Base-by-base conservation (phyloP, 148 eudicot species). In the Hydrangea macrophylla region DNA sequence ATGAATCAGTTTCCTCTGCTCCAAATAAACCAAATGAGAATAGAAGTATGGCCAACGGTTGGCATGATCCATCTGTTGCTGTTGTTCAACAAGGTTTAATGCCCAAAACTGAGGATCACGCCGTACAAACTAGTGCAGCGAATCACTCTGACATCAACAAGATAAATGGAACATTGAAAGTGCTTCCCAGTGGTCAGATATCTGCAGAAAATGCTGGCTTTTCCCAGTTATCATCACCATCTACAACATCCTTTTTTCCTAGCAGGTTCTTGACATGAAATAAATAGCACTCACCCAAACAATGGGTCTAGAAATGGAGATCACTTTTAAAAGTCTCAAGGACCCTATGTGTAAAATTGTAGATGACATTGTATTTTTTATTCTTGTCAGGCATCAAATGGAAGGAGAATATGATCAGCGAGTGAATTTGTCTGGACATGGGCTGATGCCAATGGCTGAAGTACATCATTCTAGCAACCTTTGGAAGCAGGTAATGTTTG, bases 401-500 rank as follows among this genome's bases (percentile, higher is more conserved):
- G 83, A 85, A 70, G 80, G 80, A 77, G 82, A 86, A 53, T 76
- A 65, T 54, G 87, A 86, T 72, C 67, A 79, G 39, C 82, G 62
- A 11, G 26, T 72, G 23, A 84, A 76, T 76, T 55, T 54, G 55
- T 71, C 80, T 67, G 83, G 81, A 53, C 85, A 70, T 77, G 81
- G 88, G 58, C 67, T 80, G 80, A 78, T 84, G 83, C 73, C 81
- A 30, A 64, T 80, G 71, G 73, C 84, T 73, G 95, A 93, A 60
- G 80, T 85, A 65, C 73, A 79, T 63, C 74, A 84, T 73, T 69
- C 80, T 64, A 78, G 69, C 75, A 75, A 44, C 50, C 75, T 81
- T 60, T 75, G 75, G 80, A 88, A 90, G 77, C 90, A 88, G 95
- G 98, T 93, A 81, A 64, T 17, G 20, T 57, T 27, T 30, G 28